Conservation (phyloP, 2,329 filamentous ascomycete species). For the Hymenoscyphus scutula region DNA sequence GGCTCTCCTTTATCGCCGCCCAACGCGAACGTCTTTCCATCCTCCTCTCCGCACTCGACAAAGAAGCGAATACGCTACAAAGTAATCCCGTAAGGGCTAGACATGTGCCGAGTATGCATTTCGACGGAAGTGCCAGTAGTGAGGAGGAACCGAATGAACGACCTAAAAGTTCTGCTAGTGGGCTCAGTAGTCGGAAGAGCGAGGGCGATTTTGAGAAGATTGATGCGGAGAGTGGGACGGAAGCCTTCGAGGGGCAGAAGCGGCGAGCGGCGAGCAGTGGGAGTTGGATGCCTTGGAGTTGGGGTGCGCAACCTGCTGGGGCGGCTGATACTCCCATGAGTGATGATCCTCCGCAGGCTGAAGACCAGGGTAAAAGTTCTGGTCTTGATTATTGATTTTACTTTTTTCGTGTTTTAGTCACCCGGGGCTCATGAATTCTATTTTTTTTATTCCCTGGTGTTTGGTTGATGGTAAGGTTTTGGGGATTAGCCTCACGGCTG, state of each 20-base stretch:
- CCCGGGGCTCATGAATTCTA: too few relatives aligned
- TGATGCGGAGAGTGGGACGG: conserved; percentile 67
- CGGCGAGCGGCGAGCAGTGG: conserved; percentile 35
- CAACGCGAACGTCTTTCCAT: conserved; percentile 76
- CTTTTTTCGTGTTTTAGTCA: not conserved
- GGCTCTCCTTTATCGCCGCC: conserved; percentile 70
- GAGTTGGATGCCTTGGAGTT: conserved; percentile 51
- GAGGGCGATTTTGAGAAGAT: conserved; percentile 90
- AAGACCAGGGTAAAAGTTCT: conserved; percentile 22
- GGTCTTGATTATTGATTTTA: conserved; percentile 21
- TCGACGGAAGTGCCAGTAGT: conserved; percentile 35
- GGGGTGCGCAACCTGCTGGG: conserved; percentile 35
- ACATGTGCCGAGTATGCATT: conserved; percentile 27
- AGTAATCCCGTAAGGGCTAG: conserved; percentile 7
- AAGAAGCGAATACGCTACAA: conserved; percentile 66
- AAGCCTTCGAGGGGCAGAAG: conserved; percentile 44
- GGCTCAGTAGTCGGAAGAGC: conserved; percentile 76
- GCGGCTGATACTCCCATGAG: conserved; percentile 19
- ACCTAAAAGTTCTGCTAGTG: conserved; percentile 41
- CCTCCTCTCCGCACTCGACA: conserved; percentile 74
- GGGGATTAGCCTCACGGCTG: too few relatives aligned
- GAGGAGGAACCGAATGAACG: conserved; percentile 31
- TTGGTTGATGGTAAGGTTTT: too few relatives aligned
- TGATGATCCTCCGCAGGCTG: conserved; percentile 10
- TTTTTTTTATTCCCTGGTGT: too few relatives aligned